Base-by-base conservation (phyloP, 176 grass and related monocot species). In the Oryza glaberrima region DNA sequence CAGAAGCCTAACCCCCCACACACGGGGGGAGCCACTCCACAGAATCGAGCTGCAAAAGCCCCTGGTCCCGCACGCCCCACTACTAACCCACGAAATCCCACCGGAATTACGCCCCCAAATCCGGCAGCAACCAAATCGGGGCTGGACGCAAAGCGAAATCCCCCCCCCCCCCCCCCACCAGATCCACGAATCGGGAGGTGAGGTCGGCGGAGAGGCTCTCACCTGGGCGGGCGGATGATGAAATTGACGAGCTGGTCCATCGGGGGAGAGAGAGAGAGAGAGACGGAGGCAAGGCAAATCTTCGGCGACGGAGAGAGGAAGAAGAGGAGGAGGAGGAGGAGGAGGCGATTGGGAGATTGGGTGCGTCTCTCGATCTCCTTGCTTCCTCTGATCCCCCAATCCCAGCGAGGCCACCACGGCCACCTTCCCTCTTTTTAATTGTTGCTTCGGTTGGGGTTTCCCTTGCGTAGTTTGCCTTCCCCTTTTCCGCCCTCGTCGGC, bases 161-260 rank as follows among this genome's bases (percentile, higher is more conserved):
- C 13, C 45, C 13, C 35, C 70, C 23, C 23, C 23, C 23, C 23
- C 22, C 22, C 26, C 30, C 30, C 30, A 32, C 30, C 30, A 86
- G 83, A 92, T 89, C 85, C 86, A 20, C 54, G 48, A 85, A 79
- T 72, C 52, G 22, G 8, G 34, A 68, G 35, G 36, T 32, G 30
- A 3, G 30, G 30, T 3, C 2, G 2, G 30, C 30, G 30, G 30
- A 32, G 30, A 32, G 30, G 30, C 30, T 32, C 73, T 84, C 88
- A 99, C 96, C 96, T 96, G 74, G 93, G 96, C 44, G 96, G 96
- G 9, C 96, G 93, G 79, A 99, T 99, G 96, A 99, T 96, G 86
- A 96, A 99, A 94, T 94, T 99, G 75, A 99, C 96, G 83, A 99
- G 96, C 91, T 99, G 96, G 58, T 99, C 96, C 96, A 99, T 99